Conservation (phyloP, 805 yeast species). For the Metschnikowia sp. region DNA sequence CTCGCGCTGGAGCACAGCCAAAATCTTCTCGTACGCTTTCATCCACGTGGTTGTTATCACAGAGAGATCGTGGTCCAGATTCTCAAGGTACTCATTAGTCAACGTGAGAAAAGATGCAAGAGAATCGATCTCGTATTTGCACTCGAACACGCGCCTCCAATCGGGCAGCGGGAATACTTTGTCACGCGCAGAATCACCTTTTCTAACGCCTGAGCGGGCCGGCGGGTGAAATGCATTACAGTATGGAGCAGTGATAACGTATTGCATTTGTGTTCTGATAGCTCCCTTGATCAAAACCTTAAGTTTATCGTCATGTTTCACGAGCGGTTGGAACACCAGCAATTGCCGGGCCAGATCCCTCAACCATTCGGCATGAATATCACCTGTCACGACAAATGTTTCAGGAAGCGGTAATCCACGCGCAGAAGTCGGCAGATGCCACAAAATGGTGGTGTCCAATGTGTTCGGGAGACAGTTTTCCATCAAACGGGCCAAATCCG, state of each 20-base stretch:
- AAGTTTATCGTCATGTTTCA: conserved; percentile 48
- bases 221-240: conserved; percentile 95
- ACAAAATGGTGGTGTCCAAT: conserved; percentile 78
- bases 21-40: conserved; percentile 49
- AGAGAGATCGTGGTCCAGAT: conserved; percentile 46
- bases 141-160: conserved; percentile 74
- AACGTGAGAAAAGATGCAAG: conserved; percentile 77
- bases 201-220: conserved; percentile 42
- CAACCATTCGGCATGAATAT: conserved; percentile 91
- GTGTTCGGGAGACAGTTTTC: conserved; percentile 88
- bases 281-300: conserved; percentile 67
- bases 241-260: conserved; percentile 62
- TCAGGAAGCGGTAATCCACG: conserved; percentile 33
- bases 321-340: conserved; percentile 66
- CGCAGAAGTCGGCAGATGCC: conserved; percentile 44
- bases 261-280: conserved; percentile 71
- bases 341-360: conserved; percentile 84
- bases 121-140: conserved; percentile 87
- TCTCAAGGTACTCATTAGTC: conserved; percentile 63
- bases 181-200: conserved; percentile 56
- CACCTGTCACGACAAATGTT: conserved; percentile 85
- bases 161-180: conserved; percentile 66
- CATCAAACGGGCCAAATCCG: conserved; percentile 68
- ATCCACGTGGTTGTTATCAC: conserved; percentile 54
- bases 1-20: conserved; percentile 57